Evolutionary conservation across 164 flowering plant genomes (phyloP), one percentile per base, ranked within the genome.

Genomic region (Warburgia ugandensis): DNA sequence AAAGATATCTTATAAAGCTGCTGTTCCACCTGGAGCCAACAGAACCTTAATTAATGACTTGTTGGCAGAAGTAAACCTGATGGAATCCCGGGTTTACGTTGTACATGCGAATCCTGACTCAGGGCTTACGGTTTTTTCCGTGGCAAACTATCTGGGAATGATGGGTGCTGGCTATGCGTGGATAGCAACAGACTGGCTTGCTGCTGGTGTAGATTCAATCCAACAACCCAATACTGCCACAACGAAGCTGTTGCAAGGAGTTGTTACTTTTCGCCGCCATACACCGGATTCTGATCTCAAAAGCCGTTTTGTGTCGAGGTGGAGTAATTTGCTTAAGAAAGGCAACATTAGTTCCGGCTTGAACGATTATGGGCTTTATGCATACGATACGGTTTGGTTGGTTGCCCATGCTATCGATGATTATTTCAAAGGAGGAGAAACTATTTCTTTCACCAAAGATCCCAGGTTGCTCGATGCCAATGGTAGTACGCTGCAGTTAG

Each of bases 121-220:
- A 17, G 96, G 95, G 44, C 52, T 76, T 42, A 23, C 25, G 8
- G 42, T 91, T 29, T 87, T 91, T 56, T 58, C 77, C 26, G 59
- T 68, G 23, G 98, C 91, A 6, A 72, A 85, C 42, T 6, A 17
- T 22, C 86, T 83, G 46, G 73, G 65, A 10, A 87, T 91, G 98
- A 68, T 77, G 78, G 42, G 21, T 23, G 50, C n/a, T 35, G 86
- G 87, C 52, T 87, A 83, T 76, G 95, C 82, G 20, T 91, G 98
- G 98, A 76, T 91, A 50, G 77, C 94, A 28, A 81, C 98, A 26
- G 95, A 85, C 70, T 92, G 98, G 98, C 95, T 92, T 53, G 67
- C 95, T 50, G 62, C 96, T 12, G 53, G 62, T 52, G 48, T 92
- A 30, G 98, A 92, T 73, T 66, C 78, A n/a, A 61, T 56, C 2